These are phyloP conservation scores for Penicillium riverlandense DNA, from an alignment of 495 filamentous ascomycete species.

Conservation along the genomic window DNA sequence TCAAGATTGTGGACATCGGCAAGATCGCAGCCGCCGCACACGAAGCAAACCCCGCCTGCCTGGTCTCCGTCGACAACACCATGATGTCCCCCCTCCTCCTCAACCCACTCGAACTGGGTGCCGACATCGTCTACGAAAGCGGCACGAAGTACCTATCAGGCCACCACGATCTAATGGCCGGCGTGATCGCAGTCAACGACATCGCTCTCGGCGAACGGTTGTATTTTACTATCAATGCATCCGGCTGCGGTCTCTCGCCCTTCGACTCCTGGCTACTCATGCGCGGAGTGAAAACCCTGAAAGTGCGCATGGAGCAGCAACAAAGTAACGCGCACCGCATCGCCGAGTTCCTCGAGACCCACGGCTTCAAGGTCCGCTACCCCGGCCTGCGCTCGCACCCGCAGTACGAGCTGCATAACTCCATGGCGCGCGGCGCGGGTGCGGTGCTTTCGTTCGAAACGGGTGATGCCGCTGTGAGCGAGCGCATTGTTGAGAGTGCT, in stretches of 20 bases:
- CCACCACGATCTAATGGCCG: constrained; percentile 98
- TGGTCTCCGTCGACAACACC: constrained; percentile 94
- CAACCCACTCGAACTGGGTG: constrained; percentile 88
- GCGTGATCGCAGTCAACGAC: constrained; percentile 87
- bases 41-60: constrained; percentile 66
- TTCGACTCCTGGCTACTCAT: constrained; percentile 95
- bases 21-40: constrained; percentile 69
- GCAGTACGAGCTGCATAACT: constrained; percentile 92
- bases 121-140: constrained; percentile 94
- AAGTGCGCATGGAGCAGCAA: constrained; percentile 97
- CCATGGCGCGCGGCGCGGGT: constrained; percentile 87
- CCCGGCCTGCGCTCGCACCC: constrained; percentile 90
- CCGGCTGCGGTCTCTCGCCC: constrained; percentile 86
- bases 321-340: constrained; percentile 86
- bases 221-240: constrained; percentile 93
- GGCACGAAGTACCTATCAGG: constrained; percentile 97
- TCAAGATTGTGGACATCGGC: constrained; percentile 93
- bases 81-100: constrained; percentile 93
- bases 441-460: constrained; percentile 96
- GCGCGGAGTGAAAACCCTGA: constrained; percentile 89
- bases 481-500: constrained; percentile 89
- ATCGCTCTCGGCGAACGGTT: constrained; percentile 73
- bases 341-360: constrained; percentile 82
- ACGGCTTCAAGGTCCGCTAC: constrained; percentile 92
- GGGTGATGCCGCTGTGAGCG: constrained; percentile 69